Evolutionary conservation across 768 basidiomycete genomes (phyloP).

Genomic region (Russula griseocarnosa): DNA sequence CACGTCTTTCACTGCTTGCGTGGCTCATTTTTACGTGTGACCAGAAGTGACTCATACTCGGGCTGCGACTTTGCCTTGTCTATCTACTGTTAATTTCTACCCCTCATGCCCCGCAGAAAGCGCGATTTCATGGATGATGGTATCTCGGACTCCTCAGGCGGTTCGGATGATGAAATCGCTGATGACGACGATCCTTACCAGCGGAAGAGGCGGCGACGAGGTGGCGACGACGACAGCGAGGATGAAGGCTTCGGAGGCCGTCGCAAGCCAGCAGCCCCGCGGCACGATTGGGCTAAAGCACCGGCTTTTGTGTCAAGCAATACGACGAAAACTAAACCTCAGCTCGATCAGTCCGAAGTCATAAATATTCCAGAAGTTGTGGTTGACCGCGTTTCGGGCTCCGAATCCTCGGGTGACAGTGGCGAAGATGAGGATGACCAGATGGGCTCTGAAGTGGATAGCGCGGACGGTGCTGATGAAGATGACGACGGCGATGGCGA

Average conservation of each 20-base stretch:
- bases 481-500: constrained; percentile 34
- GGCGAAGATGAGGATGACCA: constrained; percentile 31
- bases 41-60: constrained; percentile 12
- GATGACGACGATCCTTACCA: constrained; percentile 73
- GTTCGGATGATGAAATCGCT: constrained; percentile 50
- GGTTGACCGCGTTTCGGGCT: constrained; percentile 30
- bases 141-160: constrained; percentile 63
- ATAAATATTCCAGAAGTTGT: constrained; percentile 36
- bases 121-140: constrained; percentile 68
- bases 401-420: constrained; percentile 40
- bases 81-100: constrained; percentile 1
- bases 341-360: constrained; percentile 41
- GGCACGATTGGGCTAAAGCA: constrained; percentile 68
- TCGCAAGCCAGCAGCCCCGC: constrained; percentile 38
- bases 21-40: background rate
- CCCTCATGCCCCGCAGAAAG: constrained; percentile 68
- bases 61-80: background rate
- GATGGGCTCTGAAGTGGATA: constrained; percentile 35
- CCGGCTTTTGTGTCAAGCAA: constrained; percentile 69
- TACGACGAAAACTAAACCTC: constrained; percentile 19
- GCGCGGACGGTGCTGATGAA: constrained; percentile 33
- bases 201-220: constrained; percentile 59
- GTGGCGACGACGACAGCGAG: constrained; percentile 69
- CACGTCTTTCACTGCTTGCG: background rate
- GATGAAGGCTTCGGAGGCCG: constrained; percentile 34